Percentiles rank a stretch among this genome's conserved stretches.
These are phyloP conservation scores for Arthrobotrys sphaeroides DNA, from an alignment of 2,329 filamentous ascomycete genomes.

Conservation along the genomic window DNA sequence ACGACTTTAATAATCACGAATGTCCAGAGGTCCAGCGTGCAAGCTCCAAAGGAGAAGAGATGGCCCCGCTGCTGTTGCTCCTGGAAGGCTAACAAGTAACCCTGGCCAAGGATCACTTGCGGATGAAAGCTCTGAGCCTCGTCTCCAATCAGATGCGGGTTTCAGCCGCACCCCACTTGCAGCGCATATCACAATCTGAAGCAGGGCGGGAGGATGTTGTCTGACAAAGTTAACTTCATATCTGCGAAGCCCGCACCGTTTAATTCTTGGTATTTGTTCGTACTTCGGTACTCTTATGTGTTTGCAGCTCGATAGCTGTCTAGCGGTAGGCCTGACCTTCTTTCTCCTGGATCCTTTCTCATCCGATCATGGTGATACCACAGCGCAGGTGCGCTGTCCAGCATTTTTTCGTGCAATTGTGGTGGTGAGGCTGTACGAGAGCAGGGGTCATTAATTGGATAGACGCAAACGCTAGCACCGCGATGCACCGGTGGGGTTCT, in stretches of 20 bases:
- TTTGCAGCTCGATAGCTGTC: too few species aligned
- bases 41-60: conserved; percentile 22
- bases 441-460: conserved; percentile 24
- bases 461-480: conserved; percentile 37
- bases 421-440: conserved; percentile 14
- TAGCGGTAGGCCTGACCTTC: too few species aligned
- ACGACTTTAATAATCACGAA: conserved; percentile 38
- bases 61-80: conserved; percentile 27
- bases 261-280: too few species aligned
- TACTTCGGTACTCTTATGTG: too few species aligned
- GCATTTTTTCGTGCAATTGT: neutral
- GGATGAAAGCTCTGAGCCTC: conserved; percentile 41
- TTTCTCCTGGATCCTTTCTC: conserved; percentile 3
- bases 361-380: conserved; percentile 7
- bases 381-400: too few species aligned
- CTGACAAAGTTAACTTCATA: too few species aligned
- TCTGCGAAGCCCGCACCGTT: too few species aligned
- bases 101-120: conserved; percentile 26
- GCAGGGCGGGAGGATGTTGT: neutral
- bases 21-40: neutral
- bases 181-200: neutral
- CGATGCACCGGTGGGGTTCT: conserved; percentile 49
- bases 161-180: conserved; percentile 38
- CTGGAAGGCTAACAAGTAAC: neutral
- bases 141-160: conserved; percentile 32